These are phyloP conservation scores for Fusarium praegraminearum DNA, from an alignment of 2,329 filamentous ascomycete genomes.

Conservation along the genomic window DNA sequence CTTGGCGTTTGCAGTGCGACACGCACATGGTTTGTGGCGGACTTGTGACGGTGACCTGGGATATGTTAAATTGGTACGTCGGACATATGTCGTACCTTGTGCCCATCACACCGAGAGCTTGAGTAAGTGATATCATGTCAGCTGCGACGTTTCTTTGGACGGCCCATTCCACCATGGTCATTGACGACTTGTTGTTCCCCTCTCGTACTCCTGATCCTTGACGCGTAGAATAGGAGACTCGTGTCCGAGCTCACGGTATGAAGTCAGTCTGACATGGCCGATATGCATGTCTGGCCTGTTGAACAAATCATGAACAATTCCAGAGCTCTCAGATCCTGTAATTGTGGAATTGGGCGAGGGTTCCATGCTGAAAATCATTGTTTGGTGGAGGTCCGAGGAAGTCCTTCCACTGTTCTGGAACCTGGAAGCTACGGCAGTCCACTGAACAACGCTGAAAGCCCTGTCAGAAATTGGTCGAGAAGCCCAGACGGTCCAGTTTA, in stretches of 20 bases:
- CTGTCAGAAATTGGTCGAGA: conserved; percentile 7
- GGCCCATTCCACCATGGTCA: neutral
- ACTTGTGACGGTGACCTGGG: conserved; percentile 14
- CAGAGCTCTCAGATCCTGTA: neutral
- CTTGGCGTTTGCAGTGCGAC: conserved; percentile 40
- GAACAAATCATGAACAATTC: conserved; percentile 31
- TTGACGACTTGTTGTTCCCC: neutral
- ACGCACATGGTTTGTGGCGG: conserved; percentile 35
- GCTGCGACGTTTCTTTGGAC: neutral
- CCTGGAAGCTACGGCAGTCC: conserved; percentile 1
- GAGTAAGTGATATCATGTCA: conserved; percentile 2
- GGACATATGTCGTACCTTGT: conserved; percentile 29
- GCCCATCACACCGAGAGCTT: conserved; percentile 10
- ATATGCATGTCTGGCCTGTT: conserved; percentile 3
- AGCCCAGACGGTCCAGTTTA: conserved; percentile 1
- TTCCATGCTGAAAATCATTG: conserved; percentile 36
- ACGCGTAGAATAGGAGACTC: conserved; percentile 10
- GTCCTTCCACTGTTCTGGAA: conserved; percentile 1
- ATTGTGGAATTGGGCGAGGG: conserved; percentile 19
- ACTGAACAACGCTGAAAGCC: conserved; percentile 12
- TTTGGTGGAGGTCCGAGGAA: conserved; percentile 22
- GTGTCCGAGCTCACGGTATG: neutral
- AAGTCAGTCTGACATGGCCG: conserved; percentile 27
- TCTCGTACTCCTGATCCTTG: neutral
- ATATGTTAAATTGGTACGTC: conserved; percentile 26